phyloP scores from a whole-genome alignment of 495 filamentous ascomycete genomes.

The Aspergillus taichungensis region DNA sequence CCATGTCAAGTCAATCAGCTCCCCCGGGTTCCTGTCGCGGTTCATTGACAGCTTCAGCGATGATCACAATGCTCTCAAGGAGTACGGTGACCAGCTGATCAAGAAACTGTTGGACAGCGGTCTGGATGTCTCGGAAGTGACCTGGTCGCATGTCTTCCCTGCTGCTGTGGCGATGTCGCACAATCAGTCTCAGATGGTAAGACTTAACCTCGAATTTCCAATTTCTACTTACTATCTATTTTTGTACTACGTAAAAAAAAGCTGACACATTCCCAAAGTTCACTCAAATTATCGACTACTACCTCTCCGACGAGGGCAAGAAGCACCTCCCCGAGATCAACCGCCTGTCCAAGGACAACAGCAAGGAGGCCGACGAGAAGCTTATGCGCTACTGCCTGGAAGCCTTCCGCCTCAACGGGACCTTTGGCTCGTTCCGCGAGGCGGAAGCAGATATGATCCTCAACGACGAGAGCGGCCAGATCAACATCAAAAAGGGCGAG shows the following conservation, averaged over 20 bases:
- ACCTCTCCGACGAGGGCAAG: constrained; percentile 49
- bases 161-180: constrained; percentile 53
- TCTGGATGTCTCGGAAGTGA: constrained; percentile 55
- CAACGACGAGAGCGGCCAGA: constrained; percentile 41
- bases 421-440: constrained; percentile 49
- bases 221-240: not conserved
- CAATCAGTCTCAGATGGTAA: constrained; percentile 57
- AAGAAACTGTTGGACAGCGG: constrained; percentile 60
- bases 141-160: constrained; percentile 63
- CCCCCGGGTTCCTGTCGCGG: constrained; percentile 45
- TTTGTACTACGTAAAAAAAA: not conserved
- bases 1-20: constrained; percentile 56
- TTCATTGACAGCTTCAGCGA: constrained; percentile 48
- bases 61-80: constrained; percentile 45
- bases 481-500: constrained; percentile 42
- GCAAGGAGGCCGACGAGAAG: constrained; percentile 38
- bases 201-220: not conserved
- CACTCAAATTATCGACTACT: constrained; percentile 73
- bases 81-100: constrained; percentile 64
- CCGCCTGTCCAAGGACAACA: constrained; percentile 40
- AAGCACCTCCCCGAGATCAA: constrained; percentile 51
- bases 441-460: constrained; percentile 35
- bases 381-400: constrained; percentile 44
- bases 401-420: constrained; percentile 52
- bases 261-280: constrained; percentile 33